Evolutionary conservation across 2,329 filamentous ascomycete species (phyloP).

Genomic region (Elsinoe arachidis): DNA sequence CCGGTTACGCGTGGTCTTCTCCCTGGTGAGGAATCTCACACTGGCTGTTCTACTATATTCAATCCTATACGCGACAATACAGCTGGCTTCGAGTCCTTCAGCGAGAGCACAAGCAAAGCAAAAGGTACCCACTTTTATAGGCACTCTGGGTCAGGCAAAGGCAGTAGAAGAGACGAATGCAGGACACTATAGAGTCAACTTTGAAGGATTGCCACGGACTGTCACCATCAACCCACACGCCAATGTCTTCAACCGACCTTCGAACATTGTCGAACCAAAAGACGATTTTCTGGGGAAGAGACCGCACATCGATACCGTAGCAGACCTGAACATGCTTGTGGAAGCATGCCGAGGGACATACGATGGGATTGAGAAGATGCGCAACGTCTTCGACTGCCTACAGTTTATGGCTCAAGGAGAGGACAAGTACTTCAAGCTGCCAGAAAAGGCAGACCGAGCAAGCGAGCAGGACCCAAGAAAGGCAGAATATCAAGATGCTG

Average conservation of each 20-base stretch:
- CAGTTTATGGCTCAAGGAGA: constrained; percentile 42
- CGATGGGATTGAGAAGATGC: constrained; percentile 47
- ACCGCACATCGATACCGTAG: constrained; percentile 45
- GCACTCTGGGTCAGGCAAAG: constrained; percentile 5
- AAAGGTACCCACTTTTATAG: constrained; percentile 34
- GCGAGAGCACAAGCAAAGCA: constrained; percentile 33
- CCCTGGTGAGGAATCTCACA: constrained; percentile 33
- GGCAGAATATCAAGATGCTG: constrained; percentile 36
- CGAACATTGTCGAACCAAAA: constrained; percentile 41
- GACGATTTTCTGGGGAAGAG: constrained; percentile 45
- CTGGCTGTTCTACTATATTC: constrained; percentile 36
- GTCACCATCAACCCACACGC: constrained; percentile 43
- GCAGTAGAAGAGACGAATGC: constrained; percentile 34
- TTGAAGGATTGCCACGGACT: constrained; percentile 32
- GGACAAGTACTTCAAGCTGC: constrained; percentile 43
- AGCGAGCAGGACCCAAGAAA: constrained; percentile 34
- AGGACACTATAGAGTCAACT: constrained; percentile 33
- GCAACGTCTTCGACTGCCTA: constrained; percentile 45
- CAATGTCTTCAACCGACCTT: constrained; percentile 47
- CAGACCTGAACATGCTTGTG: constrained; percentile 44
- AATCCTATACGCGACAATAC: constrained; percentile 34
- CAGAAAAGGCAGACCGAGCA: constrained; percentile 32
- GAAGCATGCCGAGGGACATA: constrained; percentile 47
- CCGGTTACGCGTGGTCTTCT: constrained; percentile 11
- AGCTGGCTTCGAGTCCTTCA: constrained; percentile 33